These are phyloP conservation scores for Penicillium sp. DNA, from an alignment of 2,329 filamentous ascomycete genomes.

Conservation along the genomic window DNA sequence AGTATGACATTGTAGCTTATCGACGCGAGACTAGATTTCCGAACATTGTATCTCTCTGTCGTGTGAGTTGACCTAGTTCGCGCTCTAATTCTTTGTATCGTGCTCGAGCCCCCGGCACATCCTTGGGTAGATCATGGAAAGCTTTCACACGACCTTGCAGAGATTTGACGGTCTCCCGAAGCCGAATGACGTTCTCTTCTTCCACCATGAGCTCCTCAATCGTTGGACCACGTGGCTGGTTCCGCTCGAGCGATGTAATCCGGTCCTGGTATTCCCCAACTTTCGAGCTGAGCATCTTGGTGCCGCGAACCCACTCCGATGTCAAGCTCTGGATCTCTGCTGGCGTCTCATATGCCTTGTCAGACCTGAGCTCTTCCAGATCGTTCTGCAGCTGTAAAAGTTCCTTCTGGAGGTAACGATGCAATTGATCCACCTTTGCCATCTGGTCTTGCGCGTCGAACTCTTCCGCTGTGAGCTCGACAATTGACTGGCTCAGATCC, in stretches of 20 bases:
- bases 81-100: constrained; percentile 68
- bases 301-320: constrained; percentile 70
- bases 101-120: constrained; percentile 67
- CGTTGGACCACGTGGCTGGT: constrained; percentile 31
- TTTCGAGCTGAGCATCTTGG: constrained; percentile 67
- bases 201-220: constrained; percentile 58
- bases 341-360: constrained; percentile 55
- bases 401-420: constrained; percentile 58
- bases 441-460: constrained; percentile 59
- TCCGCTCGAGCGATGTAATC: constrained; percentile 46
- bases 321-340: constrained; percentile 68
- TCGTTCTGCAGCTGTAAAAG: constrained; percentile 38
- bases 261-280: constrained; percentile 67
- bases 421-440: constrained; percentile 58
- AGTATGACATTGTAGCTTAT: not conserved
- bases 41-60: constrained; percentile 71
- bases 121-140: constrained; percentile 73
- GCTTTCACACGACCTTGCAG: constrained; percentile 68
- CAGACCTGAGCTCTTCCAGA: constrained; percentile 34
- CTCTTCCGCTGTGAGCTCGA: constrained; percentile 58
- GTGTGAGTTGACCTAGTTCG: constrained; percentile 64
- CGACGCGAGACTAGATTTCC: constrained; percentile 64
- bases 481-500: constrained; percentile 55
- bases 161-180: constrained; percentile 63
- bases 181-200: constrained; percentile 59